Evolutionary conservation across 2,329 filamentous ascomycete species (phyloP), one percentile per base, ranked within the genome.

Genomic region (Reticulascus tulasneorum): DNA sequence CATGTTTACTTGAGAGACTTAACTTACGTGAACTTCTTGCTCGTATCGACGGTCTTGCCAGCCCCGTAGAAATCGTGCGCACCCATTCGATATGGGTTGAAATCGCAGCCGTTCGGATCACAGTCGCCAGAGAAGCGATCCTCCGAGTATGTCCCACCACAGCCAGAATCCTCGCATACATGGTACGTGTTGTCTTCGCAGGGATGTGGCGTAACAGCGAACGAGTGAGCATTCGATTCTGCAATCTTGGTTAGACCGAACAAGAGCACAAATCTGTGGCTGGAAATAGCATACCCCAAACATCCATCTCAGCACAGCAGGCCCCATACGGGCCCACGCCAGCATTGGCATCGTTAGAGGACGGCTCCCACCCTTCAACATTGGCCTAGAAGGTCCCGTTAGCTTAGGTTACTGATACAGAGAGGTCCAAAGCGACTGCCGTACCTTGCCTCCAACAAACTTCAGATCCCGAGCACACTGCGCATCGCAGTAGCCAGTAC

Each of bases 21-120:
- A 15, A 44, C 46, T 42, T 19, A 49, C 48, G 61, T 83, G 49
- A 82, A 66, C 42, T 71, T 69, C 45, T 64, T 63, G 33, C 54
- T 69, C 31, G 75, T 79, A 54, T 82, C 71, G 42, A 84, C 66
- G 16, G 62, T 77, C 55, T 64, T 64, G 41, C 70, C 73, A 1
- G 67, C 60, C 23, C 78, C 79, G 57, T 74, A 83, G 64, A 82
- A 83, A 55, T 61, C 59, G 28, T 63, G 63, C 54, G 72, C 69
- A 28, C 77, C 79, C 64, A 77, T 69, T 48, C 77, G 75, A 70
- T 73, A 82, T 18, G 71, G 61, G 66, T 80, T 81, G 65, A 75
- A 81, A 52, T 82, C 78, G 50, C 79, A 83, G 18, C 79, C 79
- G 49, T 79, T 76, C 42, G 76, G 75, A 55, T 83, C 79, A 59